Percentiles rank a stretch among this genome's conserved stretches.
phyloP scores from a whole-genome alignment of 176 grass and related monocot species.

The Areca catechu region DNA sequence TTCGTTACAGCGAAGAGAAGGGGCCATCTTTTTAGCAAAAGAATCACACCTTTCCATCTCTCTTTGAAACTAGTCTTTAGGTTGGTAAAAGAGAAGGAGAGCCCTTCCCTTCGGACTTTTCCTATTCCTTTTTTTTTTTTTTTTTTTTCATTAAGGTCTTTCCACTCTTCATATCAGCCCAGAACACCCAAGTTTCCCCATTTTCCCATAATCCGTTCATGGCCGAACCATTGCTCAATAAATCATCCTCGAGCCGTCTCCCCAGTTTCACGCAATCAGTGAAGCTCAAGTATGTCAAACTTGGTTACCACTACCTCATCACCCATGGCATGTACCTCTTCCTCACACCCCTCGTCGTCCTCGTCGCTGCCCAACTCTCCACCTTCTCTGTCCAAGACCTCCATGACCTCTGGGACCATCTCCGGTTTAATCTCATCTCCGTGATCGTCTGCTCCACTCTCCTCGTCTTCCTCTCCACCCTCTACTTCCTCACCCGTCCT shows the following conservation, averaged over 20 bases:
- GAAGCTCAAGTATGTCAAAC: constrained; percentile 90
- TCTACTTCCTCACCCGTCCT: constrained; percentile 58
- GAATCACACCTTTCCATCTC: too few species aligned
- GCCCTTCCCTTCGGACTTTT: too few species aligned
- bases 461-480: constrained; percentile 66
- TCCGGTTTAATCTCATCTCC: constrained; percentile 58
- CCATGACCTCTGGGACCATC: constrained; percentile 45
- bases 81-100: too few species aligned
- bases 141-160: too few species aligned
- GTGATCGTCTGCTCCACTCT: constrained; percentile 56
- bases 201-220: neutral
- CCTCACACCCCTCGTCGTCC: constrained; percentile 41
- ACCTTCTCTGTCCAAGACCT: constrained; percentile 54
- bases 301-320: constrained; percentile 95
- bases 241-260: constrained; percentile 31
- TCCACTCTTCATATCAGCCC: too few species aligned
- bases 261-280: constrained; percentile 87
- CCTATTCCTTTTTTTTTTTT: too few species aligned
- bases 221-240: neutral
- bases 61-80: too few species aligned
- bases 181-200: too few species aligned
- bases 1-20: too few species aligned
- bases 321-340: constrained; percentile 86
- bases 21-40: too few species aligned
- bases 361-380: constrained; percentile 47